phyloP scores from a whole-genome alignment of 371 early-diverging fungal species.

The Rhizopus arrhizus region DNA sequence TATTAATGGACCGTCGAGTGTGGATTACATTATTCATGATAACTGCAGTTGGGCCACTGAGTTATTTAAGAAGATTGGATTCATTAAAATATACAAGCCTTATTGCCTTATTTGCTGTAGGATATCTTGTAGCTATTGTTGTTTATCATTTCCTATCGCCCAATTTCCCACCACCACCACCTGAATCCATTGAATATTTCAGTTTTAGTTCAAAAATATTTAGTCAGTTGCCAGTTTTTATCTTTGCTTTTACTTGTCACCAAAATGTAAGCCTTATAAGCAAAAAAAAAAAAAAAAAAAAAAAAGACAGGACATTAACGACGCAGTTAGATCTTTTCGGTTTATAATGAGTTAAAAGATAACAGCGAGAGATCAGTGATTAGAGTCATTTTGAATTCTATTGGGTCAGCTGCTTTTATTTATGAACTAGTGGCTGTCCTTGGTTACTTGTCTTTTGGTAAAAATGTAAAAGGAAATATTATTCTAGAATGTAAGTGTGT shows the following conservation, averaged over 20 bases:
- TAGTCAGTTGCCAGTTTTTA: slow-evolving; percentile 91
- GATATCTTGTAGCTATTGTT: slow-evolving; percentile 90
- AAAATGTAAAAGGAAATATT: slow-evolving; percentile 85
- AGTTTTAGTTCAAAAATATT: slow-evolving; percentile 72
- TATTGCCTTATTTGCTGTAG: slow-evolving; percentile 87
- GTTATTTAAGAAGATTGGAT: slow-evolving; percentile 86
- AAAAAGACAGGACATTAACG: not conserved
- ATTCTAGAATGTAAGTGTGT: slow-evolving; percentile 76
- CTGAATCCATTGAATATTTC: slow-evolving; percentile 50
- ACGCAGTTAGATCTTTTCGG: slow-evolving; percentile 75
- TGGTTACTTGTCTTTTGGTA: slow-evolving; percentile 95
- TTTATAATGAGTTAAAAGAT: slow-evolving; percentile 89
- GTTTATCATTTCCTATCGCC: slow-evolving; percentile 73
- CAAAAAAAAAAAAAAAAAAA: not conserved
- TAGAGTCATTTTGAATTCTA: slow-evolving; percentile 70
- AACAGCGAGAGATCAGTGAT: slow-evolving; percentile 72
- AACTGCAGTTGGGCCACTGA: slow-evolving; percentile 71
- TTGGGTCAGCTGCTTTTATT: slow-evolving; percentile 76
- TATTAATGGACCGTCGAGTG: slow-evolving; percentile 65
- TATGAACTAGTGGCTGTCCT: slow-evolving; percentile 93
- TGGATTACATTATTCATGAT: slow-evolving; percentile 87
- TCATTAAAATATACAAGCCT: slow-evolving; percentile 95
- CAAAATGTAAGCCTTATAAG: slow-evolving; percentile 75
- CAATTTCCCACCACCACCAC: slow-evolving; percentile 47
- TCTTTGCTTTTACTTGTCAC: slow-evolving; percentile 99